Evolutionary conservation across 139 green algal genomes (phyloP).

Genomic region (Volvox reticuliferus): DNA sequence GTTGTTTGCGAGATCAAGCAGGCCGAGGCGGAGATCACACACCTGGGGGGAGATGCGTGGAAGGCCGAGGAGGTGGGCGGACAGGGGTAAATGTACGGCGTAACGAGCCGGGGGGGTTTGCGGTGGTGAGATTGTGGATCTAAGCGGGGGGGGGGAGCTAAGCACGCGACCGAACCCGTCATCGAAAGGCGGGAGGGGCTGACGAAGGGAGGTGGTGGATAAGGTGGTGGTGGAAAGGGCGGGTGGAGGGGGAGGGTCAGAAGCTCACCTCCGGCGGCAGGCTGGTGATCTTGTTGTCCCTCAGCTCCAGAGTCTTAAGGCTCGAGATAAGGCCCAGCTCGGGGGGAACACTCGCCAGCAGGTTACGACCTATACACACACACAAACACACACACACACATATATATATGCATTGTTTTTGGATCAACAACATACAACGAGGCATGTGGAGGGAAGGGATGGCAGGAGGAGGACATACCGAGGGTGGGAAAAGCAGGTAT

Average conservation of each 20-base stretch:
- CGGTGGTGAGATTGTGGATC: too few species aligned
- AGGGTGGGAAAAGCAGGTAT: too few species aligned
- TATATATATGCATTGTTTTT: too few species aligned
- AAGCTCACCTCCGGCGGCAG: constrained; percentile 4
- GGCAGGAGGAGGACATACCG: background rate
- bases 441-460: background rate
- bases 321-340: constrained; percentile 35
- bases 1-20: constrained; percentile 73
- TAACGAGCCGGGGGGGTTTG: background rate
- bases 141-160: too few species aligned
- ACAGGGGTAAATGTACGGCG: background rate
- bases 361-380: constrained; percentile 12
- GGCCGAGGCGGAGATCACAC: constrained; percentile 55
- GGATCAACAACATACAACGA: too few species aligned
- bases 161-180: too few species aligned
- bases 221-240: background rate
- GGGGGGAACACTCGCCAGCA: constrained; percentile 33
- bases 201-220: background rate
- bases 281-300: constrained; percentile 54
- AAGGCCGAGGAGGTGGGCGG: too few species aligned
- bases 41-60: background rate
- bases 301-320: constrained; percentile 51
- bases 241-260: background rate
- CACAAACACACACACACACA: too few species aligned
- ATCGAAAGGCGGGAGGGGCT: too few species aligned